Evolutionary conservation across 768 basidiomycete genomes (phyloP).

Genomic region (Boletus speciosus): DNA sequence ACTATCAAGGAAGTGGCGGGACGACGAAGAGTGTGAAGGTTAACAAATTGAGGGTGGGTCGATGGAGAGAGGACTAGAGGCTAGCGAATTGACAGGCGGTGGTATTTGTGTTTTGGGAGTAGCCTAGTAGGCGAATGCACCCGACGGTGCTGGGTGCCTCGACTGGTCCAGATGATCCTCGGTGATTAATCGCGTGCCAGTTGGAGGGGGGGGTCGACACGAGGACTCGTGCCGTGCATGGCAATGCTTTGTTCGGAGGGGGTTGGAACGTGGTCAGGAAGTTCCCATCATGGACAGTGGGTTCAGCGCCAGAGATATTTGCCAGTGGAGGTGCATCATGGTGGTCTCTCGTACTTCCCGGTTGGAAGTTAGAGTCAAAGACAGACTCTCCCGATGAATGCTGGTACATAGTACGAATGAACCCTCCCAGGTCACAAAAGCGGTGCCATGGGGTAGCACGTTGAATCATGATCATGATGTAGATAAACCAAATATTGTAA

Average conservation of each 20-base stretch:
- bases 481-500: neutral
- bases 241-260: neutral
- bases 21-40: neutral
- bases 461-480: neutral
- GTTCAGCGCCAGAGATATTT: neutral
- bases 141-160: constrained; percentile 4
- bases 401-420: neutral
- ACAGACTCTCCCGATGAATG: neutral
- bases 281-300: constrained; percentile 5
- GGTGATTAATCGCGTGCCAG: constrained; percentile 19
- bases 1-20: neutral
- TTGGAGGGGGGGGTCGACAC: constrained; percentile 7
- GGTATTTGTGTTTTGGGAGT: constrained; percentile 17
- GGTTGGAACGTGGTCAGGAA: constrained; percentile 13
- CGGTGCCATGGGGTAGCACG: neutral
- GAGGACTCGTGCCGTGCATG: constrained; percentile 11
- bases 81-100: constrained; percentile 1
- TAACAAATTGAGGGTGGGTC: neutral
- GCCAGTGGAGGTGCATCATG: neutral
- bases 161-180: constrained; percentile 17
- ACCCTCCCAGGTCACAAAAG: neutral
- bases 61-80: neutral
- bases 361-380: neutral
- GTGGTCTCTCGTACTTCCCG: neutral
- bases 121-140: neutral